Conservation (phyloP, 352 stramenopile genomes). For the Globisporangium cylindrosporum region DNA sequence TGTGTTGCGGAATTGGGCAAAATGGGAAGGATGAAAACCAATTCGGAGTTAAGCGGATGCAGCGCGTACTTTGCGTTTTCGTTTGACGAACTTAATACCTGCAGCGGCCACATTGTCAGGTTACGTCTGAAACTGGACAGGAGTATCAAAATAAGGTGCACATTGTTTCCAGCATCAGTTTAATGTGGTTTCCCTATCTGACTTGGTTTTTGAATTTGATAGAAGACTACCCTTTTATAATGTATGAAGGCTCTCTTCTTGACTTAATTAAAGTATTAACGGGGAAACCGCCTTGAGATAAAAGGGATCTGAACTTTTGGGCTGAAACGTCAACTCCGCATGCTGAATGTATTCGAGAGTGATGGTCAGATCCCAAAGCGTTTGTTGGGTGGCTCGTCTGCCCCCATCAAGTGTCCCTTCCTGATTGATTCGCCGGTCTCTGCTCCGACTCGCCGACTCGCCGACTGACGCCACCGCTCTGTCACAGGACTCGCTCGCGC, state of each 20-base stretch:
- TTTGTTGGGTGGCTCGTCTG: neutral
- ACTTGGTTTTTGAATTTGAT: neutral
- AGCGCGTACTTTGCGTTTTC: neutral
- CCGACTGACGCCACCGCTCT: conserved; percentile 14
- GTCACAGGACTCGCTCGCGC: conserved; percentile 2
- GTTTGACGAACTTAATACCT: neutral
- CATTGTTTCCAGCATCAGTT: neutral
- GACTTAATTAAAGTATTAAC: neutral
- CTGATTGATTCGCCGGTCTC: neutral
- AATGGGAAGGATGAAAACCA: neutral
- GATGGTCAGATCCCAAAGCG: neutral
- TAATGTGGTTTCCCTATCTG: neutral
- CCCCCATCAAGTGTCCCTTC: neutral
- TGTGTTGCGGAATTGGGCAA: neutral
- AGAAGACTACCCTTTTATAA: neutral
- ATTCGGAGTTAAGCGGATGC: neutral
- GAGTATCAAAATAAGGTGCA: neutral
- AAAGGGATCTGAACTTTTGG: neutral
- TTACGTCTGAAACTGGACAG: too few species aligned
- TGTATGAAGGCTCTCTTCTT: neutral
- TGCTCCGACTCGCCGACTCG: conserved; percentile 1
- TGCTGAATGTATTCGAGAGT: neutral
- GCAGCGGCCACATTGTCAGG: too few species aligned
- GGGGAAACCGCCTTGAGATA: neutral
- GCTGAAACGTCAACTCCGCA: neutral